Conservation (phyloP, 2,329 filamentous ascomycete genomes). For the Diaporthe sp. region DNA sequence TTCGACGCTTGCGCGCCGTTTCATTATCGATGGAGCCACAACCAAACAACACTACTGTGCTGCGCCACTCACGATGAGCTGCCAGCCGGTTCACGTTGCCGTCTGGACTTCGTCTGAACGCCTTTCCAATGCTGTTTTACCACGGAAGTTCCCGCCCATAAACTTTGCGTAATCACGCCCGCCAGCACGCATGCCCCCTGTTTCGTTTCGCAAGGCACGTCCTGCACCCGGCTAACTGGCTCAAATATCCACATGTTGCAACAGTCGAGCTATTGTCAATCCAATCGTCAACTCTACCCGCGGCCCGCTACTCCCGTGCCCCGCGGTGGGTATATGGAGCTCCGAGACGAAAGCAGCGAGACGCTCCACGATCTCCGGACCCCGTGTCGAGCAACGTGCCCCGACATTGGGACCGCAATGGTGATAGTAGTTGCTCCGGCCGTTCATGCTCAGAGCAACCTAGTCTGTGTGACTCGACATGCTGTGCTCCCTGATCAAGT, state of each 20-base stretch:
- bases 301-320: not conserved
- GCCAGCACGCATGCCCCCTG: not conserved
- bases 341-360: not conserved
- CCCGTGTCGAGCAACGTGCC: not conserved
- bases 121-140: not conserved
- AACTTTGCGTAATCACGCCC: not conserved
- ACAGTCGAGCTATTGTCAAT: not conserved
- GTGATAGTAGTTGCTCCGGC: not conserved
- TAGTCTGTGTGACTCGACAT: not conserved
- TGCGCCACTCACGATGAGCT: slow-evolving; percentile 15
- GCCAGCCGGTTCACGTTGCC: not conserved
- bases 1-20: slow-evolving; percentile 7
- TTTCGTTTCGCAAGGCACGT: slow-evolving; percentile 4
- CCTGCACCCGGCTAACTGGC: not conserved
- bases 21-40: slow-evolving; percentile 10
- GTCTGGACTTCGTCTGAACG: slow-evolving; percentile 10
- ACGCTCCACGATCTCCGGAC: not conserved
- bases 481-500: not conserved
- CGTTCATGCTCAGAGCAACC: not conserved
- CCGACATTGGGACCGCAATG: not conserved
- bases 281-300: not conserved
- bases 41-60: slow-evolving; percentile 22
- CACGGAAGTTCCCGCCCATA: slow-evolving; percentile 18
- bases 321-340: not conserved
- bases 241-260: not conserved